Conservation (phyloP, 2,329 filamentous ascomycete genomes). For the Emmonsiellopsis sp. region DNA sequence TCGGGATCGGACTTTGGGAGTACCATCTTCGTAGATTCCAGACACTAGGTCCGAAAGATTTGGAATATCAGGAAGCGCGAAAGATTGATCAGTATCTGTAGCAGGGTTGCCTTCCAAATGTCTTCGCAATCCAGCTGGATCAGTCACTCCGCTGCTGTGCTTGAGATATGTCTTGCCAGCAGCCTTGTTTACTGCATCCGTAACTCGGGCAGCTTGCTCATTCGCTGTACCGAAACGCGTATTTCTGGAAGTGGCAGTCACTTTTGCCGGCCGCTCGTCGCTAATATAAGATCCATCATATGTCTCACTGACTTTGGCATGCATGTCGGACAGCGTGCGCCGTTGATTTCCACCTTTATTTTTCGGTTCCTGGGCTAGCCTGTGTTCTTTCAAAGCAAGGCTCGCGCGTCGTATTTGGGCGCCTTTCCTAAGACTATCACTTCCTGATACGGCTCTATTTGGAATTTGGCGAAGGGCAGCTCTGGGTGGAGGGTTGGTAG, state of each 20-base stretch:
- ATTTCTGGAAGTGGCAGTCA: constrained; percentile 36
- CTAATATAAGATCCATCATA: constrained; percentile 44
- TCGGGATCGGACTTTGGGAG: constrained; percentile 43
- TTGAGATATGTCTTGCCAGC: constrained; percentile 26
- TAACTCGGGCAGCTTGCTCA: constrained; percentile 33
- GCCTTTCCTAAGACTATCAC: constrained; percentile 32
- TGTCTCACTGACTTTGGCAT: constrained; percentile 43
- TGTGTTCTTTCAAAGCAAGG: constrained; percentile 31
- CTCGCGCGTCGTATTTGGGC: constrained; percentile 31
- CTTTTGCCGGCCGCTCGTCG: constrained; percentile 39
- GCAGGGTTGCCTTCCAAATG: constrained; percentile 13
- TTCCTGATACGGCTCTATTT: constrained; percentile 15
- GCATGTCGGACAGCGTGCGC: constrained; percentile 46
- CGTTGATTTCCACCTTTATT: constrained; percentile 30
- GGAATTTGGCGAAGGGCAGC: constrained; percentile 20
- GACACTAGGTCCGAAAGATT: constrained; percentile 54
- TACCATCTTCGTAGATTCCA: constrained; percentile 48
- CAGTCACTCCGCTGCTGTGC: constrained; percentile 9
- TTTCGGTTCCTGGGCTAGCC: constrained; percentile 28
- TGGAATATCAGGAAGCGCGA: constrained; percentile 50
- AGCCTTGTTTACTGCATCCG: constrained; percentile 29
- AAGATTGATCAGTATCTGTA: constrained; percentile 44
- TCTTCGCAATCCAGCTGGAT: not conserved
- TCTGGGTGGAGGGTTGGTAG: constrained; percentile 23
- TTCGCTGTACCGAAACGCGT: constrained; percentile 45